Evolutionary conservation across 179 eudicot genomes (phyloP).

Genomic region (Pouteria campechiana): DNA sequence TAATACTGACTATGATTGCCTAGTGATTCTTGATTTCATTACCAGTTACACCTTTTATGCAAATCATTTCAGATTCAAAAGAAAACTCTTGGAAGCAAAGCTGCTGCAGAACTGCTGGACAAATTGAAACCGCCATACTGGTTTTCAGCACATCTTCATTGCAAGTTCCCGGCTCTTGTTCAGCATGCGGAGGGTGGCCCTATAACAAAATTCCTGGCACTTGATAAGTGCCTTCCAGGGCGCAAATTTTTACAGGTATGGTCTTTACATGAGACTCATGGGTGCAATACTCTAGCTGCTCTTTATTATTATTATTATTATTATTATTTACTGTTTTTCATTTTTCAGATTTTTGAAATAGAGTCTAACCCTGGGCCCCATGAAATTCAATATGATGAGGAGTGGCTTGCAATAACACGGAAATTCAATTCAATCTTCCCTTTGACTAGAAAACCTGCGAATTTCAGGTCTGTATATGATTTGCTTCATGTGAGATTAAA

Average conservation of each 20-base stretch:
- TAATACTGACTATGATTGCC: not conserved
- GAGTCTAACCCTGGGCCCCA: conserved; percentile 74
- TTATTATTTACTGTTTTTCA: too few species aligned
- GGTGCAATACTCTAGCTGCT: not conserved
- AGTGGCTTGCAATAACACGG: conserved; percentile 90
- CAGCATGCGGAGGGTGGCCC: conserved; percentile 69
- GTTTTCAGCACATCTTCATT: conserved; percentile 96
- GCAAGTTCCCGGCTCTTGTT: conserved; percentile 83
- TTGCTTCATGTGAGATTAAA: conserved; percentile 1
- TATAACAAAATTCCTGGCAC: conserved; percentile 88
- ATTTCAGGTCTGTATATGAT: conserved; percentile 39
- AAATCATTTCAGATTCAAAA: conserved; percentile 41
- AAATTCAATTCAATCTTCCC: conserved; percentile 51
- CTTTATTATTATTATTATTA: conserved; percentile 1
- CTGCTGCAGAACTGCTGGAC: conserved; percentile 76
- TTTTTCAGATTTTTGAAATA: conserved; percentile 57
- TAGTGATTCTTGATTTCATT: not conserved
- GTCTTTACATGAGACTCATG: too few species aligned
- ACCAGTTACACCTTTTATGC: too few species aligned
- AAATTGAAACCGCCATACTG: conserved; percentile 81
- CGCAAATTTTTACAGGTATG: conserved; percentile 84
- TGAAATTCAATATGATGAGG: conserved; percentile 83
- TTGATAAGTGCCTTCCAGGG: conserved; percentile 87
- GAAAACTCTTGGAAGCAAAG: conserved; percentile 73
- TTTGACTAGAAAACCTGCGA: conserved; percentile 28